Evolutionary conservation across 352 stramenopile species (phyloP), one percentile per base, ranked within the genome.

Genomic region (Blastocystis sp.): DNA sequence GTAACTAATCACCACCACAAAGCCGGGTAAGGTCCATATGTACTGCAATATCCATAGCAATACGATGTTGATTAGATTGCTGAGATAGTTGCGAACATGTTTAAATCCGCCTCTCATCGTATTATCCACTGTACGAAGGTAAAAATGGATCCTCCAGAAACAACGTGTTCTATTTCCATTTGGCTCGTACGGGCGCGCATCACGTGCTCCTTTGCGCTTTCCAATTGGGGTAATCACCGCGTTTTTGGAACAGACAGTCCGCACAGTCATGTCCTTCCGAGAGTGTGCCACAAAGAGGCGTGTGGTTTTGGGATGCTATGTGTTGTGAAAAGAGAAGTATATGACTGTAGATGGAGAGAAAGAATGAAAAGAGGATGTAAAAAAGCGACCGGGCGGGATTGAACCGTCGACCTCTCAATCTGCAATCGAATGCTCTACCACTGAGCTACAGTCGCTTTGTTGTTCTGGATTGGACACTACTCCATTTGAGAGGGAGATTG

Each of bases 1-100:
- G 66, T 85, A 85, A 51, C 74, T 85, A 51, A 85, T 29, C n/a
- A 85, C 55, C n/a, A 85, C 74, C 13, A 85, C 74, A 69, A 85
- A 85, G 2, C 74, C 74, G 31, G 74, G 74, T 39, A 85, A 67
- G 37, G 74, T 85, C 74, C 74, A 85, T 29, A 85, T 69, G 55
- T 85, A 85, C 74, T 85, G 74, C 29, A 85, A 69, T 55, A 85
- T 69, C 74, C 74, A 85, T 4, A 85, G 74, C 70, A 85, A 31
- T 41, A 85, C 37, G 31, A 85, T 85, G 45, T 85, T 85, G 55
- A 85, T 85, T 67, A 62, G 67, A 41, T 85, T 85, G 45, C 74
- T 85, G n/a, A 85, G 45, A 59, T 69, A 69, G 61, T 85, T 85
- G 60, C 74, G 74, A 67, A 85, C 74, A 67, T 70, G 60, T 62